These are phyloP conservation scores for Furculomyces boomerangus DNA, from an alignment of 371 early-diverging fungal species.

Conservation along the genomic window DNA sequence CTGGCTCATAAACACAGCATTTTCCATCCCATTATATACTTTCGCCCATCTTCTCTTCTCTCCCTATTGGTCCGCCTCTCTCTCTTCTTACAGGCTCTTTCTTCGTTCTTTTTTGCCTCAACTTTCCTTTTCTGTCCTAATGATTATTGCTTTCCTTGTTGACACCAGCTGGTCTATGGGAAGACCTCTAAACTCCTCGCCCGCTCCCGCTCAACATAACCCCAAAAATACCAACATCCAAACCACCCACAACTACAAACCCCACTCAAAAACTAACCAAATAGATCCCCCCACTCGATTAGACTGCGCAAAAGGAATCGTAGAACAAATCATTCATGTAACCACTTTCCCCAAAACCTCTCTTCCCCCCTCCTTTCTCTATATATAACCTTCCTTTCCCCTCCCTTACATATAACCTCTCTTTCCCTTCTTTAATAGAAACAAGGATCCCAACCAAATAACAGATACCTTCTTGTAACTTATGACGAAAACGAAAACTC, in stretches of 20 bases:
- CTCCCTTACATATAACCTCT: not conserved
- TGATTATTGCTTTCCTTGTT: conserved; percentile 37
- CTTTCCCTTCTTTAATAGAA: not conserved
- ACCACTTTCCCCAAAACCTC: too few species aligned
- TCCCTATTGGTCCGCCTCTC: too few species aligned
- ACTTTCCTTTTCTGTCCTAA: too few species aligned
- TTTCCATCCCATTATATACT: too few species aligned
- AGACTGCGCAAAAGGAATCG: conserved; percentile 44
- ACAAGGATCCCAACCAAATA: conserved; percentile 27
- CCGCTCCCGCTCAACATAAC: not conserved
- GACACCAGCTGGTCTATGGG: conserved; percentile 59
- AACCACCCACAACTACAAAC: conserved; percentile 20
- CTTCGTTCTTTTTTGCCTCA: too few species aligned
- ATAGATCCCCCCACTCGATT: conserved; percentile 28
- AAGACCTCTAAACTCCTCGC: not conserved
- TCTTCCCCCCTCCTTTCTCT: not conserved
- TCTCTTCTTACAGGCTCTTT: too few species aligned
- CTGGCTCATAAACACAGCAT: too few species aligned
- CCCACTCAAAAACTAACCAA: conserved; percentile 5
- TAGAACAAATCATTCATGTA: conserved; percentile 47
- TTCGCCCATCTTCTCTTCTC: too few species aligned
- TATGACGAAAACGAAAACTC: conserved; percentile 26
- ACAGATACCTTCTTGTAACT: conserved; percentile 46
- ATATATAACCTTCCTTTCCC: not conserved
- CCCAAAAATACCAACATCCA: not conserved